phyloP scores from a whole-genome alignment of 306 rosid species.

The Canavalia ensiformis region DNA sequence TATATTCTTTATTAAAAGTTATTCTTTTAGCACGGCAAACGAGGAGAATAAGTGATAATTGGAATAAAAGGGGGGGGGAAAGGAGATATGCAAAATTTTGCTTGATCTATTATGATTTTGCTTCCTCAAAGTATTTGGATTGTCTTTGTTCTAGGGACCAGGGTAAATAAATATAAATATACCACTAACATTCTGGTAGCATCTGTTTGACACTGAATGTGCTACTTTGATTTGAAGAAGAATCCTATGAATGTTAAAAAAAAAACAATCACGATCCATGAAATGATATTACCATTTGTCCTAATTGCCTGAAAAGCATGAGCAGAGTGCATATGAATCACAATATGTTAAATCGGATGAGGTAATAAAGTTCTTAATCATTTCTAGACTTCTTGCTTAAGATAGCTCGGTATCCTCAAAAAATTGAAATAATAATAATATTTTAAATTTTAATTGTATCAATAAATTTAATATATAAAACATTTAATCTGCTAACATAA shows the following conservation, averaged over 20 bases:
- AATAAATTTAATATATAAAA: not conserved
- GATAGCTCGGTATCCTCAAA: slow-evolving; percentile 1
- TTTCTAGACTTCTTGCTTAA: not conserved
- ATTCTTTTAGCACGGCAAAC: slow-evolving; percentile 34
- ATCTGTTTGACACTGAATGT: slow-evolving; percentile 40
- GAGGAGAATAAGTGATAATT: slow-evolving; percentile 37
- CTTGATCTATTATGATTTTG: not conserved
- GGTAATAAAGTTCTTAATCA: not conserved
- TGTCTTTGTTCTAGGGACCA: slow-evolving; percentile 5
- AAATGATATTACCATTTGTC: slow-evolving; percentile 20
- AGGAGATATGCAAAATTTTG: slow-evolving; percentile 3
- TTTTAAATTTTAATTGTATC: not conserved
- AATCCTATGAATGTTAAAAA: slow-evolving; percentile 51
- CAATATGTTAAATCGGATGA: not conserved
- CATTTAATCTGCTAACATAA: not conserved
- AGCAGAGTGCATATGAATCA: not conserved
- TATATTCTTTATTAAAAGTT: slow-evolving; percentile 39
- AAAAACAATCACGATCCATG: slow-evolving; percentile 9
- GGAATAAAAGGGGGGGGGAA: not conserved
- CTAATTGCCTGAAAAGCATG: slow-evolving; percentile 10
- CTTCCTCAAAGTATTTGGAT: not conserved
- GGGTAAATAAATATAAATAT: slow-evolving; percentile 13
- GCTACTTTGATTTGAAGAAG: slow-evolving; percentile 47
- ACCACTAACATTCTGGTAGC: not conserved
- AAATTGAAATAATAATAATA: not conserved